These are phyloP conservation scores for Coemansia sp. DNA, from an alignment of 192 early-diverging fungal species.

Conservation along the genomic window DNA sequence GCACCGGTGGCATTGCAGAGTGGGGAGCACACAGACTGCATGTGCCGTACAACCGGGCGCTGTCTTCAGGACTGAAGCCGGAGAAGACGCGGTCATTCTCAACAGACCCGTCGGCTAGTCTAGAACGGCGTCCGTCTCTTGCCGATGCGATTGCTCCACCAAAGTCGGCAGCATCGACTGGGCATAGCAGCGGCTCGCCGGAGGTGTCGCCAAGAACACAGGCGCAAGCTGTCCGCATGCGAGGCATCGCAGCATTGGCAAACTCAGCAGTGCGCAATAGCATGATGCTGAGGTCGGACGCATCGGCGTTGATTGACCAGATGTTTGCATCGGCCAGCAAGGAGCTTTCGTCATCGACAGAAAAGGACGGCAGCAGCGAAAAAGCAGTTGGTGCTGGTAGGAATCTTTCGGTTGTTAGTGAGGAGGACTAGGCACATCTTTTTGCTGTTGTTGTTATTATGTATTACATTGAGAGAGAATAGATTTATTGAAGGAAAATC, in stretches of 20 bases:
- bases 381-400: neutral
- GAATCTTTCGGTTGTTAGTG: constrained; percentile 36
- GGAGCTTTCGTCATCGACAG: constrained; percentile 20
- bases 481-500: no score
- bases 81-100: constrained; percentile 43
- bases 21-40: constrained; percentile 55
- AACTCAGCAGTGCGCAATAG: constrained; percentile 36
- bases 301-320: constrained; percentile 50
- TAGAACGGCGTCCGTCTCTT: constrained; percentile 47
- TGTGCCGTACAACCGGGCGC: constrained; percentile 38
- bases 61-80: constrained; percentile 14
- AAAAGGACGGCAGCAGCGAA: neutral
- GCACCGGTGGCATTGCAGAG: constrained; percentile 55
- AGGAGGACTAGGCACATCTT: constrained; percentile 32
- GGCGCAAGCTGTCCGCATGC: constrained; percentile 22
- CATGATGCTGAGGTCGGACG: constrained; percentile 46
- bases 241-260: constrained; percentile 11
- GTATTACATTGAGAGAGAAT: no score
- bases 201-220: constrained; percentile 26
- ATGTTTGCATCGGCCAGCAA: constrained; percentile 57
- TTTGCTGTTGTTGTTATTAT: no score
- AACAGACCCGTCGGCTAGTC: constrained; percentile 30
- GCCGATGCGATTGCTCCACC: constrained; percentile 52
- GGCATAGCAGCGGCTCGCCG: constrained; percentile 21
- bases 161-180: constrained; percentile 24